Conservation (phyloP, 2,329 filamentous ascomycete genomes). For the Clonostachys byssicola region DNA sequence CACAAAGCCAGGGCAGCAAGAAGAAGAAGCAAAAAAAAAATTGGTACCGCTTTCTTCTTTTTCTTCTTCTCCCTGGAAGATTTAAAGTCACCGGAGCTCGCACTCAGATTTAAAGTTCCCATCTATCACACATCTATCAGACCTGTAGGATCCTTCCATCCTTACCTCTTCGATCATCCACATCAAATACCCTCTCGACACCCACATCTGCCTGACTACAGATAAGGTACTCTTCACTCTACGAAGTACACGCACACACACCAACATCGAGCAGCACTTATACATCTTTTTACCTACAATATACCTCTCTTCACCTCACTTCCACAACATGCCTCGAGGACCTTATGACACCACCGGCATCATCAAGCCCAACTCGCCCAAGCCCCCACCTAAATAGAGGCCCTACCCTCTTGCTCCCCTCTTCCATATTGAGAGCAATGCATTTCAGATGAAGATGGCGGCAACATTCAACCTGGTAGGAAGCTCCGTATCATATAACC, state of each 20-base stretch:
- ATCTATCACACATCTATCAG: too few relatives aligned
- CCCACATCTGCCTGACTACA: not conserved
- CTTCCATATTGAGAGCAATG: too few relatives aligned
- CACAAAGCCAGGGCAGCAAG: not conserved
- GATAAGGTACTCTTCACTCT: too few relatives aligned
- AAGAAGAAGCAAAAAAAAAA: not conserved
- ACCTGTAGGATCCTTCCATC: too few relatives aligned
- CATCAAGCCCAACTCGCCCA: conserved; percentile 25
- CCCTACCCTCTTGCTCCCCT: conserved; percentile 21
- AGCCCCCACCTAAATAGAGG: conserved; percentile 20
- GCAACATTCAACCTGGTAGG: too few relatives aligned
- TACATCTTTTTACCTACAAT: not conserved
- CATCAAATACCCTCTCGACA: not conserved
- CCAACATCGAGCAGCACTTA: conserved; percentile 2
- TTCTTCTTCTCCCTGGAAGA: too few relatives aligned
- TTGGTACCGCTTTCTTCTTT: not conserved
- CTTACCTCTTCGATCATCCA: too few relatives aligned
- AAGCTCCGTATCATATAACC: too few relatives aligned
- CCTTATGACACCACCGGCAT: conserved; percentile 32
- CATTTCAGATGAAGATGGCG: too few relatives aligned
- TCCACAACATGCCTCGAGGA: conserved; percentile 23
- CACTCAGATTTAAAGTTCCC: too few relatives aligned
- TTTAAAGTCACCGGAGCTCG: too few relatives aligned
- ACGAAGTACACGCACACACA: too few relatives aligned
- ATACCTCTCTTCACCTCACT: not conserved